Evolutionary conservation across 148 eudicot genomes (phyloP).

Genomic region (Rhododendron vialii): DNA sequence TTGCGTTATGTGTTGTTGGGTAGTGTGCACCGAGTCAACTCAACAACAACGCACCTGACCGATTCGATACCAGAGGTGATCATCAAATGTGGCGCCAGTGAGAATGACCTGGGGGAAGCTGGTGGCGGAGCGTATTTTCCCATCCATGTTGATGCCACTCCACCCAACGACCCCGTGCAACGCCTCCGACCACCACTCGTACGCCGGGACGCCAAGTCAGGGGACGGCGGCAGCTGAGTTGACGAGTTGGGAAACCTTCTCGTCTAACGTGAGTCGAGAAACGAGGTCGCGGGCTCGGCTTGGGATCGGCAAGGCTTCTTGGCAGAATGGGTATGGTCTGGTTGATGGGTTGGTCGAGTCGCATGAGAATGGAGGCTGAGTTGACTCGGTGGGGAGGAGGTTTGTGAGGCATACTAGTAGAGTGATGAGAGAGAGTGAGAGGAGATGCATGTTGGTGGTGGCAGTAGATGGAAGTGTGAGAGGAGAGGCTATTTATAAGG

Average conservation of each 20-base stretch:
- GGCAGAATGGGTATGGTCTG: slow-evolving; percentile 48
- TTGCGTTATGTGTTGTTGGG: background rate
- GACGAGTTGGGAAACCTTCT: slow-evolving; percentile 55
- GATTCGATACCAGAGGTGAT: slow-evolving; percentile 70
- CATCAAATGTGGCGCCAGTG: slow-evolving; percentile 75
- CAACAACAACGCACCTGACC: slow-evolving; percentile 48
- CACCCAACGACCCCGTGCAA: slow-evolving; percentile 58
- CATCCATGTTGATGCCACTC: slow-evolving; percentile 34
- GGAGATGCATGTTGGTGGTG: background rate
- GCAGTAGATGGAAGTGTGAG: background rate
- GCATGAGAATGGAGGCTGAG: slow-evolving; percentile 49
- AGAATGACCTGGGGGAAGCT: slow-evolving; percentile 85
- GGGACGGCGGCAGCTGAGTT: slow-evolving; percentile 50
- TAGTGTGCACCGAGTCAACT: background rate
- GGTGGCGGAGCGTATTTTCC: slow-evolving; percentile 44
- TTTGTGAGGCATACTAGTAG: background rate
- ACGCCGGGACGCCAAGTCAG: slow-evolving; percentile 58
- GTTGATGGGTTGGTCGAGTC: slow-evolving; percentile 31
- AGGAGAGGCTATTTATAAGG: background rate
- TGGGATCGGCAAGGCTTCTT: slow-evolving; percentile 11
- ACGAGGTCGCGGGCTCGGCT: slow-evolving; percentile 48
- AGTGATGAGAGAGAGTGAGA: background rate
- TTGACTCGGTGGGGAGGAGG: slow-evolving; percentile 10
- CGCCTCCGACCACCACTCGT: slow-evolving; percentile 92
- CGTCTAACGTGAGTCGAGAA: slow-evolving; percentile 51